Evolutionary conservation across 306 rosid species (phyloP).

Genomic region (Calophaca sinica): DNA sequence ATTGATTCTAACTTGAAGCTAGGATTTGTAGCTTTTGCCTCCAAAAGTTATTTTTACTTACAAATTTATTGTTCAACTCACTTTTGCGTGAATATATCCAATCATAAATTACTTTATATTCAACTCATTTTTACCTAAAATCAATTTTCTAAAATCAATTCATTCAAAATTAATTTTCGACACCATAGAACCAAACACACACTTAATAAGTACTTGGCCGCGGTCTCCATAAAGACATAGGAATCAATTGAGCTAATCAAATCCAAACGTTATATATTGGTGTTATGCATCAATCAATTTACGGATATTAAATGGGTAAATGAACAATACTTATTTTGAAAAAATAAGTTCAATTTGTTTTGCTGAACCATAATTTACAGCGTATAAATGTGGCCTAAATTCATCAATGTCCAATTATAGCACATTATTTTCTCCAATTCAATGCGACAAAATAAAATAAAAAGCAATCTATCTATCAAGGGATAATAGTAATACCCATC

Average conservation of each 20-base stretch:
- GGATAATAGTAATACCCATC: too few species aligned
- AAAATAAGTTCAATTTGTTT: not conserved
- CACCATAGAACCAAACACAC: too few species aligned
- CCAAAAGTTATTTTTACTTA: too few species aligned
- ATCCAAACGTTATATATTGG: not conserved
- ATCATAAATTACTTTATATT: too few species aligned
- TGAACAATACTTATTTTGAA: not conserved
- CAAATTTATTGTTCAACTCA: too few species aligned
- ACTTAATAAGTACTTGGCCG: not conserved
- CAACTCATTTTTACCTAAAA: too few species aligned
- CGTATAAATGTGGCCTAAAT: not conserved
- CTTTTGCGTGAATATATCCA: too few species aligned
- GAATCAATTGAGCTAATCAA: not conserved
- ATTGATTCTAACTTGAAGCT: too few species aligned
- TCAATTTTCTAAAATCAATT: too few species aligned
- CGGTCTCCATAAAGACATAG: not conserved
- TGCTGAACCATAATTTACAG: constrained; percentile 14
- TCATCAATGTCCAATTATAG: not conserved
- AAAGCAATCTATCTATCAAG: not conserved
- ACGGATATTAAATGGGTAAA: too few species aligned
- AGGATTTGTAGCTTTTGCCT: too few species aligned
- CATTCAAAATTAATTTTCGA: too few species aligned
- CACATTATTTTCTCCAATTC: not conserved
- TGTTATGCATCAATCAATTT: not conserved
- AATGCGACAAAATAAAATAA: not conserved